Evolutionary conservation across 2,329 filamentous ascomycete genomes (phyloP), one percentile per base, ranked within the genome.

Genomic region (Diplocarpon rosae): DNA sequence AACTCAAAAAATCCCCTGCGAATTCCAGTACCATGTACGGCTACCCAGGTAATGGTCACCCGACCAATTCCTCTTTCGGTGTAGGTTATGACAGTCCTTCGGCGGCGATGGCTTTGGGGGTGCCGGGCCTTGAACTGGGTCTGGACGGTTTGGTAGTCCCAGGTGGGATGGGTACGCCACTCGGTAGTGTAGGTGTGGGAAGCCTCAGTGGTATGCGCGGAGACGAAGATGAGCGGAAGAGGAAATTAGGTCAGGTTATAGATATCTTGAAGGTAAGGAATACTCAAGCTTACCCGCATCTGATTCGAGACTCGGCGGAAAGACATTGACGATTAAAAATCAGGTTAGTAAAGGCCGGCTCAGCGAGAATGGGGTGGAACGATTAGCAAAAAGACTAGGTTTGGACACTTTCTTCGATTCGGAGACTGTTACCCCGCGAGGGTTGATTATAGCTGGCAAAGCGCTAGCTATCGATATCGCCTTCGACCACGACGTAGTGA

Each of bases 321-420:
- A 24, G 32, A 32, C 42, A 27, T 42, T 48, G 24, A 48, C 11
- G 15, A 42, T 30, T 16, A 9, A 17, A 1, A 37, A 59, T 59
- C 51, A 65, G 53, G 53, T 50, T 11, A 62, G 63, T 54, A 75
- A 76, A 50, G 82, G 82, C 3, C 66, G 79, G 33, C 78, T 90
- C 31, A 85, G 83, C 53, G 81, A 85, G 56, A 78, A 83, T 27
- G 83, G 83, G 2, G 69, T 92, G n/a, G 78, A 84, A 60, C 72
- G 83, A 43, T 66, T 90, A 27, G 81, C 78, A 8, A 74, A 76
- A 55, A 71, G 76, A 43, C 70, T 81, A 43, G 83, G 81, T n/a
- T 66, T 84, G 32, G 79, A 82, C 49, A 72, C 70, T 45, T 63
- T 81, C 11, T 78, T 75, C 66, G 77, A 83, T 53, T 69, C 70